Percentiles rank a stretch among this genome's conserved stretches.
Conservation (phyloP, 768 basidiomycete species). For the Leccinum disarticulatum region DNA sequence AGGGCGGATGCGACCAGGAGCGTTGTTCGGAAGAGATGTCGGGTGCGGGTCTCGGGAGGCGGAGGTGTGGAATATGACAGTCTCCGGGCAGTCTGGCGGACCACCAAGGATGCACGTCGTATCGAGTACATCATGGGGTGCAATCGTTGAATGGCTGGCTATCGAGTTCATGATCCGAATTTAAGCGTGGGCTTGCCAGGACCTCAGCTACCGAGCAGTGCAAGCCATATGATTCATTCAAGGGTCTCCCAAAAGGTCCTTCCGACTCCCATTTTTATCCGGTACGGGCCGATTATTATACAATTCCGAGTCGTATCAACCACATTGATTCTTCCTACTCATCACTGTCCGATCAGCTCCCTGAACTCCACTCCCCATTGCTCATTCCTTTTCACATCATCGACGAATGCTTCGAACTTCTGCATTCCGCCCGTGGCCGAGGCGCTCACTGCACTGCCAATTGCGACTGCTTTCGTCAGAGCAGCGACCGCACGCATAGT, state of each 20-base stretch:
- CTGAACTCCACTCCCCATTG: slow-evolving; percentile 69
- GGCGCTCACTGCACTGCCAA: slow-evolving; percentile 52
- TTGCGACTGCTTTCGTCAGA: slow-evolving; percentile 66
- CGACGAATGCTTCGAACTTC: slow-evolving; percentile 79
- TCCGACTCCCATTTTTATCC: slow-evolving; percentile 6
- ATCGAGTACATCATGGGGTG: slow-evolving; percentile 9
- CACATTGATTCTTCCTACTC: neutral
- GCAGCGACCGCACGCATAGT: slow-evolving; percentile 86
- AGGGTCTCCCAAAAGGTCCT: slow-evolving; percentile 8
- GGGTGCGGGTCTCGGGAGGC: slow-evolving; percentile 2
- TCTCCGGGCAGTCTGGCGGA: slow-evolving; percentile 4
- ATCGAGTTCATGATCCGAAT: neutral
- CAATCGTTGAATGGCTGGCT: neutral
- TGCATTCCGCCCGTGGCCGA: slow-evolving; percentile 26
- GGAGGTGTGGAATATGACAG: slow-evolving; percentile 3
- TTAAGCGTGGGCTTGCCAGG: neutral
- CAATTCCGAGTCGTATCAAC: neutral
- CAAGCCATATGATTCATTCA: neutral
- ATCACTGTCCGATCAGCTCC: slow-evolving; percentile 30
- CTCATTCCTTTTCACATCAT: slow-evolving; percentile 62
- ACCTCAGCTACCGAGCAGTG: neutral
- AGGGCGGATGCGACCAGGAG: slow-evolving; percentile 19
- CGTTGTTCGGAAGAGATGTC: slow-evolving; percentile 10
- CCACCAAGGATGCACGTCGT: slow-evolving; percentile 9
- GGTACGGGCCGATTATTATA: neutral